phyloP scores from a whole-genome alignment of 345 rosid genomes.

The Eucalyptus paniculata region DNA sequence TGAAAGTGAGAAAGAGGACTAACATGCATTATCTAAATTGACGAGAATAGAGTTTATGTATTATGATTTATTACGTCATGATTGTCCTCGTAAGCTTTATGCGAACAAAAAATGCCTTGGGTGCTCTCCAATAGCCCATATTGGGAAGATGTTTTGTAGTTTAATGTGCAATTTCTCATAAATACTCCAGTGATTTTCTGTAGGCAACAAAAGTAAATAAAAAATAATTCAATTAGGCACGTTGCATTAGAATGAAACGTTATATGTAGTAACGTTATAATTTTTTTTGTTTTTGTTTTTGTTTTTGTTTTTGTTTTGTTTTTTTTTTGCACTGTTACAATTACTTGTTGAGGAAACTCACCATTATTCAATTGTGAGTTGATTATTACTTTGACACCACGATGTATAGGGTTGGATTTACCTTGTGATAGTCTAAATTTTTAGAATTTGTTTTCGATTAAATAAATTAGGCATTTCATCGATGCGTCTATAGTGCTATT shows the following conservation, averaged over 20 bases:
- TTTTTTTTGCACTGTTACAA: too few relatives aligned
- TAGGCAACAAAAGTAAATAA: neutral
- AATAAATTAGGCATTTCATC: accelerated
- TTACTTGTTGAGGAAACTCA: slow-evolving; percentile 42
- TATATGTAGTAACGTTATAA: neutral
- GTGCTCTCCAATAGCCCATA: slow-evolving; percentile 40
- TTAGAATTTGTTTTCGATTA: too few relatives aligned
- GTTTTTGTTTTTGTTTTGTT: too few relatives aligned
- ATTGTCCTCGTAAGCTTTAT: neutral
- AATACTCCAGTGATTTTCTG: slow-evolving; percentile 34
- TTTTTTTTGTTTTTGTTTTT: too few relatives aligned
- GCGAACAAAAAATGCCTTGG: slow-evolving; percentile 2
- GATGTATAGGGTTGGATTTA: slow-evolving; percentile 25
- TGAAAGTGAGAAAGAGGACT: neutral
- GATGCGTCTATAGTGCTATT: too few relatives aligned
- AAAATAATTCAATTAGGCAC: neutral
- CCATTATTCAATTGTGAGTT: slow-evolving; percentile 32
- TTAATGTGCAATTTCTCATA: slow-evolving; percentile 28
- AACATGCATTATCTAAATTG: neutral
- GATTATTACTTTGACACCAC: slow-evolving; percentile 19
- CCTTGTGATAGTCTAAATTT: neutral
- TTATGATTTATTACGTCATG: neutral
- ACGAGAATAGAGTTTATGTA: neutral
- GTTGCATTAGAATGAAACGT: neutral
- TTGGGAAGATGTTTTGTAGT: slow-evolving; percentile 41